Conservation (phyloP, 1,284 basidiomycete genomes). For the Sanghuangporus baumii region DNA sequence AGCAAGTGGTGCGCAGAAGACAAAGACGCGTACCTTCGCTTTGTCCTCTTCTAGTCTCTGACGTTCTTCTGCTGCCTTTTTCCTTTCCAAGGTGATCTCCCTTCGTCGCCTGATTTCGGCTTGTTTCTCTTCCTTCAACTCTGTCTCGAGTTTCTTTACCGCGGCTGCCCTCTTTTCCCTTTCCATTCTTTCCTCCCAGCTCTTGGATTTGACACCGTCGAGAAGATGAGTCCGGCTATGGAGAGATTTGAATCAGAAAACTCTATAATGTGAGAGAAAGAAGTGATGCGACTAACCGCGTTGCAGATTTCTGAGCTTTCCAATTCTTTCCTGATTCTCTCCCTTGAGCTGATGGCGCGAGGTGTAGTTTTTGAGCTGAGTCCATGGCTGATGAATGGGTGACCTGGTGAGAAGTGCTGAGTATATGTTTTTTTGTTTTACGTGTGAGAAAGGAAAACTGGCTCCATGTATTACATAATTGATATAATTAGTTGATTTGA, state of each 20-base stretch:
- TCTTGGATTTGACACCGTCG: slow-evolving; percentile 56
- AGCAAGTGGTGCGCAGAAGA: not conserved
- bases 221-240: slow-evolving; percentile 64
- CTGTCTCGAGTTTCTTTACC: slow-evolving; percentile 64
- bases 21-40: slow-evolving; percentile 44
- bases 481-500: not conserved
- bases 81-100: slow-evolving; percentile 64
- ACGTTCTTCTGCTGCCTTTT: slow-evolving; percentile 65
- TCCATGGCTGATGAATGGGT: not conserved
- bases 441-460: not conserved
- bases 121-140: slow-evolving; percentile 71
- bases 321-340: slow-evolving; percentile 62
- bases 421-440: not conserved
- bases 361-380: slow-evolving; percentile 24
- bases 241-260: not conserved
- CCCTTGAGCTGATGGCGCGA: slow-evolving; percentile 53
- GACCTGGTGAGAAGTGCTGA: not conserved
- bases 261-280: not conserved
- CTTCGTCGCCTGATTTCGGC: slow-evolving; percentile 57
- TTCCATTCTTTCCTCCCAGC: slow-evolving; percentile 64
- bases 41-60: slow-evolving; percentile 66
- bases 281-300: slow-evolving; percentile 42
- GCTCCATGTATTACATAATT: not conserved
- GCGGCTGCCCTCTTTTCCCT: slow-evolving; percentile 58
- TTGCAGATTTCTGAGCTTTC: slow-evolving; percentile 58